phyloP scores from a whole-genome alignment of 2,329 filamentous ascomycete genomes.

The Neopestalotiopsis sp. region DNA sequence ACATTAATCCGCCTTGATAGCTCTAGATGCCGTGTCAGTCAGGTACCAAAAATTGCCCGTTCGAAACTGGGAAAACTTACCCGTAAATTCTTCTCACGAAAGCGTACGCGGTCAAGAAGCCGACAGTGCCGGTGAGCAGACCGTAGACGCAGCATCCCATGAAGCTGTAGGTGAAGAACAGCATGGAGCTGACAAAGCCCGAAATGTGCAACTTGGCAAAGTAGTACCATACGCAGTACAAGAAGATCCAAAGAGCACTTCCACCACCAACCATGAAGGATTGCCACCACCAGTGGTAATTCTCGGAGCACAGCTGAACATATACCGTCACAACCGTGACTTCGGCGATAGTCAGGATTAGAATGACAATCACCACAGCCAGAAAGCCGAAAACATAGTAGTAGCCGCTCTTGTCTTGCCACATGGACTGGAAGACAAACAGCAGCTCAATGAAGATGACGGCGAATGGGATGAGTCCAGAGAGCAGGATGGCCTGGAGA shows the following conservation, averaged over 20 bases:
- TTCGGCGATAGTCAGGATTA: slow-evolving; percentile 80
- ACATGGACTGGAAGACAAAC: slow-evolving; percentile 85
- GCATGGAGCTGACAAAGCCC: slow-evolving; percentile 77
- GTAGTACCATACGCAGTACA: slow-evolving; percentile 87
- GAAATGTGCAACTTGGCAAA: slow-evolving; percentile 79
- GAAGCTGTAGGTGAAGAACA: slow-evolving; percentile 87
- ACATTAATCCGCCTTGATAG: slow-evolving; percentile 18
- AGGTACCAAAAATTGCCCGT: not conserved
- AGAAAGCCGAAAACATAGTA: slow-evolving; percentile 93
- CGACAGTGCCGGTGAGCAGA: slow-evolving; percentile 80
- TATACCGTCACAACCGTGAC: slow-evolving; percentile 86
- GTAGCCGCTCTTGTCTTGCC: slow-evolving; percentile 90
- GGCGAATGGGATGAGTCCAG: slow-evolving; percentile 82
- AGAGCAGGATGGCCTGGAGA: slow-evolving; percentile 69
- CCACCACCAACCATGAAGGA: slow-evolving; percentile 81
- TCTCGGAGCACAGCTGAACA: slow-evolving; percentile 81
- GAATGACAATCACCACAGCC: slow-evolving; percentile 73
- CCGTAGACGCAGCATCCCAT: slow-evolving; percentile 84
- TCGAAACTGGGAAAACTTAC: slow-evolving; percentile 50
- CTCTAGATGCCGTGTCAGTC: not conserved
- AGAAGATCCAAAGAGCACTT: slow-evolving; percentile 80
- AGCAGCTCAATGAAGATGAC: slow-evolving; percentile 88
- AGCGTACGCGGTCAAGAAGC: slow-evolving; percentile 82
- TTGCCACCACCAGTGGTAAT: slow-evolving; percentile 94
- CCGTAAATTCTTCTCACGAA: slow-evolving; percentile 86